These are phyloP conservation scores for Dioscorea zingiberensis DNA, from an alignment of 106 monocot species.

Conservation along the genomic window DNA sequence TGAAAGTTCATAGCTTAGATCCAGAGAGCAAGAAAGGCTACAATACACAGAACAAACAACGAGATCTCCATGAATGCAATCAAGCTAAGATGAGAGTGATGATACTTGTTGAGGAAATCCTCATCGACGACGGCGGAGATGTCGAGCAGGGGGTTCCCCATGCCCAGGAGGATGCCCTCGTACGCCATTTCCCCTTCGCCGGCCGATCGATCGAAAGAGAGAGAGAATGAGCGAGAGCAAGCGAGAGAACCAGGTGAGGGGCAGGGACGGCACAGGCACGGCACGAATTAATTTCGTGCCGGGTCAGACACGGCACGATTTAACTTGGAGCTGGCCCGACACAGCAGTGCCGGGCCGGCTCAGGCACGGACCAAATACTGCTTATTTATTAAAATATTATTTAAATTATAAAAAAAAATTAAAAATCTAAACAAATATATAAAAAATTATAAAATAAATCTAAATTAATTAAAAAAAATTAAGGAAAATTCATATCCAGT, in stretches of 20 bases:
- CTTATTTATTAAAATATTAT: too few species aligned
- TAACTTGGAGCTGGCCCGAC: too few species aligned
- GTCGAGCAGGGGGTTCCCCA: slow-evolving; percentile 92
- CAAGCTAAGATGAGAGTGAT: neutral
- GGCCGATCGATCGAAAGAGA: neutral
- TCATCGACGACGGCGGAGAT: slow-evolving; percentile 87
- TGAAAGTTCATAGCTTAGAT: neutral
- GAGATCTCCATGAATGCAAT: neutral
- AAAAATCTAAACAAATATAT: too few species aligned
- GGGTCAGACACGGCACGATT: too few species aligned
- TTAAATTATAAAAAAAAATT: too few species aligned
- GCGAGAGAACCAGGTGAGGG: neutral
- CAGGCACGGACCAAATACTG: too few species aligned
- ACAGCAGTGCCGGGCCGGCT: too few species aligned
- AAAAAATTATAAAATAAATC: too few species aligned
- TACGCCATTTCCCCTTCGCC: slow-evolving; percentile 31
- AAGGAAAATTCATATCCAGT: too few species aligned
- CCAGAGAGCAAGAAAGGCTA: neutral
- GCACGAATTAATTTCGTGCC: too few species aligned
- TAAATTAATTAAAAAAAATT: too few species aligned
- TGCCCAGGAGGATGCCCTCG: slow-evolving; percentile 74
- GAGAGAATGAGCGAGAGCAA: neutral
- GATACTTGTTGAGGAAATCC: slow-evolving; percentile 69
- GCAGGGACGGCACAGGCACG: too few species aligned
- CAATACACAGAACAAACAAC: neutral